These are phyloP conservation scores for Arctium minus DNA, from an alignment of 129 eudicot species.

Conservation along the genomic window DNA sequence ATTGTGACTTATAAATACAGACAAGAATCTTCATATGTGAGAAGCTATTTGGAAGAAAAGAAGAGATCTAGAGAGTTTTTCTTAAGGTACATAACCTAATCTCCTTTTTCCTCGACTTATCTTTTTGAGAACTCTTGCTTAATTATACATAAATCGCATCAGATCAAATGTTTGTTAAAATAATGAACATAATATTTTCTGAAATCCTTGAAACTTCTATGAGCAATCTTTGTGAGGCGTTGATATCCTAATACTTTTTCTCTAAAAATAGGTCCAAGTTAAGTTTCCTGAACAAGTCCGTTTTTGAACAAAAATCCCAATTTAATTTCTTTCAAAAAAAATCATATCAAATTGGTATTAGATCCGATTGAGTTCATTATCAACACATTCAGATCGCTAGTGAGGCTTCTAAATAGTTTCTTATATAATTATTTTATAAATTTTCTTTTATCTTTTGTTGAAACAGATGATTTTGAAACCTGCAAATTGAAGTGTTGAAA, in stretches of 20 bases:
- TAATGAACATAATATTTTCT: not conserved
- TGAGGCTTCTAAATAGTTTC: not conserved
- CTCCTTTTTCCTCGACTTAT: not conserved
- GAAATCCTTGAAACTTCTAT: not conserved
- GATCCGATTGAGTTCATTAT: not conserved
- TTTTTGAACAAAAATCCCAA: not conserved
- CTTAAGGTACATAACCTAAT: conserved; percentile 11
- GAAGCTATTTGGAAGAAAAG: conserved; percentile 10
- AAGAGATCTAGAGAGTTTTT: not conserved
- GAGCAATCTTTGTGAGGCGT: not conserved
- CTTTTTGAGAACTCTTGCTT: not conserved
- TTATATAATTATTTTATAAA: not conserved
- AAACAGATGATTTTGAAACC: not conserved
- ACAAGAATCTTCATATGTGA: not conserved
- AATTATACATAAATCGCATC: not conserved
- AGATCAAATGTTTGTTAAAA: not conserved
- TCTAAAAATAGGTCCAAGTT: not conserved
- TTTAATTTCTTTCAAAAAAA: not conserved
- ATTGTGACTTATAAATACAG: not conserved
- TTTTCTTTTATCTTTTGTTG: not conserved
- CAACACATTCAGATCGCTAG: not conserved
- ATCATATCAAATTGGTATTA: not conserved
- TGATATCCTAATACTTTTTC: not conserved
- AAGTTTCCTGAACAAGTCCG: not conserved
- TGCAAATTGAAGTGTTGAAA: not conserved